Evolutionary conservation across 805 yeast genomes (phyloP).

Genomic region (Maudiozyma turicensis): DNA sequence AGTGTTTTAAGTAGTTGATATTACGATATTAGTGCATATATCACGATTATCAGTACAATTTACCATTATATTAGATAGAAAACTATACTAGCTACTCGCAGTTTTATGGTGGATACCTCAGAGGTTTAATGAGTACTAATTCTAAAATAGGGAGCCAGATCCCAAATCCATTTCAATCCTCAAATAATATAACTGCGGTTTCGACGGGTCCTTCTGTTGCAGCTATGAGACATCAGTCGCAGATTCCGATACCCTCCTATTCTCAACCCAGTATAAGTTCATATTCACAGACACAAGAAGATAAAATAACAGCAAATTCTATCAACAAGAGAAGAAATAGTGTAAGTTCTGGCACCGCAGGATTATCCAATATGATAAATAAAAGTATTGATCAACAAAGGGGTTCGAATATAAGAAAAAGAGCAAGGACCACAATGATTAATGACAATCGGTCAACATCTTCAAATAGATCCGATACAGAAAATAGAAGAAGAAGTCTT

Average conservation of each 20-base stretch:
- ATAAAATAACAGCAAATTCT: background rate
- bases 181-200: background rate
- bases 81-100: background rate
- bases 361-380: slow-evolving; percentile 21
- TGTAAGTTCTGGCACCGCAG: slow-evolving; percentile 10
- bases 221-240: slow-evolving; percentile 4
- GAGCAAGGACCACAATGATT: slow-evolving; percentile 15
- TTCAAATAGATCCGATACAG: background rate
- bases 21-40: no score
- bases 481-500: slow-evolving; percentile 1
- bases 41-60: no score
- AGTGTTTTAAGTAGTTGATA: no score
- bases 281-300: background rate
- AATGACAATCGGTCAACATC: background rate
- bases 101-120: background rate
- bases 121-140: background rate
- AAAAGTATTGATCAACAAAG: slow-evolving; percentile 15
- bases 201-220: background rate
- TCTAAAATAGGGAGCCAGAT: background rate
- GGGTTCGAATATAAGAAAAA: slow-evolving; percentile 7
- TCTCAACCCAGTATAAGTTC: slow-evolving; percentile 1
- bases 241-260: slow-evolving; percentile 4
- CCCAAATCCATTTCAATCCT: slow-evolving; percentile 4
- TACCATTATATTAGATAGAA: background rate
- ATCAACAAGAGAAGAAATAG: slow-evolving; percentile 17